These are phyloP conservation scores for Leishmania martiniquensis DNA, from an alignment of 208 protist genomes.

Conservation along the genomic window DNA sequence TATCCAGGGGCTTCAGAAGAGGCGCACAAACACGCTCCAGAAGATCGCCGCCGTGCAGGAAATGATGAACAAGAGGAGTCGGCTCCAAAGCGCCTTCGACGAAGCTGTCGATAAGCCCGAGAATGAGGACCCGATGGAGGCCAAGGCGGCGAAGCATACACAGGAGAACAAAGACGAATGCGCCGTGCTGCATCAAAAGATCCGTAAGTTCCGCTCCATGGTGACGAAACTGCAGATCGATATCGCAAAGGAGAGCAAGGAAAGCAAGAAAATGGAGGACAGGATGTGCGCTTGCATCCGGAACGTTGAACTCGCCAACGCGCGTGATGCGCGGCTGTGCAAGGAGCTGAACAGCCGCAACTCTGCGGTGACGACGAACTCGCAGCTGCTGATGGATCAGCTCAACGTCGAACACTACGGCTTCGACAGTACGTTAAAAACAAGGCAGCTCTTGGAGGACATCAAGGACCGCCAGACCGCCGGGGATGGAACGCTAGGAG, in stretches of 20 bases:
- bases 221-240: slow-evolving; percentile 72
- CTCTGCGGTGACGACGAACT: slow-evolving; percentile 66
- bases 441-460: slow-evolving; percentile 63
- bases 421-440: slow-evolving; percentile 54
- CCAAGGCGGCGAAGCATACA: slow-evolving; percentile 46
- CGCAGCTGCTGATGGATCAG: slow-evolving; percentile 70
- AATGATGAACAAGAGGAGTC: slow-evolving; percentile 32
- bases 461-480: slow-evolving; percentile 43
- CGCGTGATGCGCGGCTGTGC: slow-evolving; percentile 59
- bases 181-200: slow-evolving; percentile 44
- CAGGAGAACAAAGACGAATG: slow-evolving; percentile 41
- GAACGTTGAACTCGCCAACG: slow-evolving; percentile 55
- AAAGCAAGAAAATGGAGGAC: slow-evolving; percentile 46
- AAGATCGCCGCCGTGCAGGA: slow-evolving; percentile 49
- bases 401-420: slow-evolving; percentile 86
- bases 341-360: slow-evolving; percentile 74
- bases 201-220: slow-evolving; percentile 61
- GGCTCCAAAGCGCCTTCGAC: not conserved
- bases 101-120: slow-evolving; percentile 12
- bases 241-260: slow-evolving; percentile 45
- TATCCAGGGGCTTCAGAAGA: slow-evolving; percentile 63
- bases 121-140: slow-evolving; percentile 38
- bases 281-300: slow-evolving; percentile 44
- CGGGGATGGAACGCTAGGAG: slow-evolving; percentile 27
- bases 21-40: slow-evolving; percentile 49